phyloP scores from a whole-genome alignment of 2,329 filamentous ascomycete species.

The Lecanicillium sp. region DNA sequence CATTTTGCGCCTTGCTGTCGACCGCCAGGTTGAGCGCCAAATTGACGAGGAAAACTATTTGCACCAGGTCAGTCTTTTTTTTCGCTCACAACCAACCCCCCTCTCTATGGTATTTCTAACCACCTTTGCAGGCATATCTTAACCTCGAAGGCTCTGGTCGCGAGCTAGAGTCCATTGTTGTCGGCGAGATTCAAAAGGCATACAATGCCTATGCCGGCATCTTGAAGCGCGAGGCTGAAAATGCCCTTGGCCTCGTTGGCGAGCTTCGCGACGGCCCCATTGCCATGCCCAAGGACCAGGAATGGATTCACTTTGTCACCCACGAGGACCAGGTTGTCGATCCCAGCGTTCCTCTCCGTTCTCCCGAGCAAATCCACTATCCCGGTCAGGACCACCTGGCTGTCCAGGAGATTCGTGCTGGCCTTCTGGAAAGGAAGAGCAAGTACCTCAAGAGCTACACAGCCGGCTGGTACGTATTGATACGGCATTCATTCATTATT shows the following conservation, averaged over 20 bases:
- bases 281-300: slow-evolving; percentile 86
- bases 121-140: slow-evolving; percentile 62
- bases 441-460: slow-evolving; percentile 98
- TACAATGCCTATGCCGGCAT: slow-evolving; percentile 92
- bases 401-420: slow-evolving; percentile 75
- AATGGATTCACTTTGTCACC: slow-evolving; percentile 80
- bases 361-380: slow-evolving; percentile 77
- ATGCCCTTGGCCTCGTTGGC: slow-evolving; percentile 68
- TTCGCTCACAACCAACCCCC: neutral
- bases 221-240: slow-evolving; percentile 82
- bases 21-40: slow-evolving; percentile 84
- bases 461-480: slow-evolving; percentile 69
- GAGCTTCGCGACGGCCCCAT: slow-evolving; percentile 78
- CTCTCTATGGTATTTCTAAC: slow-evolving; percentile 10
- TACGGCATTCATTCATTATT: neutral
- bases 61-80: slow-evolving; percentile 57
- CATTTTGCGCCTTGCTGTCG: slow-evolving; percentile 74
- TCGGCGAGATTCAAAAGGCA: slow-evolving; percentile 95
- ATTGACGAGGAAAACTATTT: slow-evolving; percentile 97
- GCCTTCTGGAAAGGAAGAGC: slow-evolving; percentile 92
- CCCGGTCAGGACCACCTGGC: slow-evolving; percentile 81
- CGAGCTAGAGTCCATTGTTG: slow-evolving; percentile 91
- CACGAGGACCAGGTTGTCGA: slow-evolving; percentile 81
- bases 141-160: slow-evolving; percentile 91
- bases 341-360: slow-evolving; percentile 69